Evolutionary conservation across 768 basidiomycete species (phyloP).

Genomic region (Podaxis pistillaris): DNA sequence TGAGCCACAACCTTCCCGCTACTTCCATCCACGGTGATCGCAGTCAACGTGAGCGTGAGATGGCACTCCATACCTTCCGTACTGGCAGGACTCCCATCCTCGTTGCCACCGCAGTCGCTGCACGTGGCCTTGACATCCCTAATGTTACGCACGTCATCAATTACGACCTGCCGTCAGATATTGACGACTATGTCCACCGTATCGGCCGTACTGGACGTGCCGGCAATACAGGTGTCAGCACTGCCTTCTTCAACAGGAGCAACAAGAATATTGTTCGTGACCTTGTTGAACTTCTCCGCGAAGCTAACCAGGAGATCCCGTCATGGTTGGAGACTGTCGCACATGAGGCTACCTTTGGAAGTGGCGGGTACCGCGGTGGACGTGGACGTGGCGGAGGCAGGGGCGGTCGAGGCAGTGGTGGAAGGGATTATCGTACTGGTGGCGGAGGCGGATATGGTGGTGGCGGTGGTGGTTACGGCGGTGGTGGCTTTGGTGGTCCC

Average conservation of each 20-base stretch:
- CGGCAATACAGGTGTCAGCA: constrained; percentile 93
- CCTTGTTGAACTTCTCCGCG: constrained; percentile 87
- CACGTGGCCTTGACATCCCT: constrained; percentile 98
- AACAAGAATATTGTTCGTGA: constrained; percentile 93
- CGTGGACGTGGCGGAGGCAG: constrained; percentile 63
- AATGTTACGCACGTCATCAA: constrained; percentile 99
- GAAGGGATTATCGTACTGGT: constrained; percentile 45
- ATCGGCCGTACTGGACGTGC: constrained; percentile 99
- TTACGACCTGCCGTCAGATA: constrained; percentile 96
- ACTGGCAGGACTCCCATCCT: constrained; percentile 93
- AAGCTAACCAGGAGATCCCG: constrained; percentile 96
- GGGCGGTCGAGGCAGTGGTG: constrained; percentile 45
- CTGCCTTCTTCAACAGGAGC: constrained; percentile 93
- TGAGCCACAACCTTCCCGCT: constrained; percentile 76
- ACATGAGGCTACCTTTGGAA: constrained; percentile 75
- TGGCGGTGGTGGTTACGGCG: constrained; percentile 29
- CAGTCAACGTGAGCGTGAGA: constrained; percentile 96
- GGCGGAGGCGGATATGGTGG: constrained; percentile 28
- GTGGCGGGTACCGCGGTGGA: constrained; percentile 52
- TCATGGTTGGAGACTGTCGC: constrained; percentile 86
- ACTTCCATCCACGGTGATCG: constrained; percentile 99
- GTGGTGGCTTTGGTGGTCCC: constrained; percentile 27
- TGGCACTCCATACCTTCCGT: constrained; percentile 92
- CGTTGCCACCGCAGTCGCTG: constrained; percentile 98
- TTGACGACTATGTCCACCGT: constrained; percentile 98